Conservation (phyloP, 805 yeast species). For the Candida vaughaniae region DNA sequence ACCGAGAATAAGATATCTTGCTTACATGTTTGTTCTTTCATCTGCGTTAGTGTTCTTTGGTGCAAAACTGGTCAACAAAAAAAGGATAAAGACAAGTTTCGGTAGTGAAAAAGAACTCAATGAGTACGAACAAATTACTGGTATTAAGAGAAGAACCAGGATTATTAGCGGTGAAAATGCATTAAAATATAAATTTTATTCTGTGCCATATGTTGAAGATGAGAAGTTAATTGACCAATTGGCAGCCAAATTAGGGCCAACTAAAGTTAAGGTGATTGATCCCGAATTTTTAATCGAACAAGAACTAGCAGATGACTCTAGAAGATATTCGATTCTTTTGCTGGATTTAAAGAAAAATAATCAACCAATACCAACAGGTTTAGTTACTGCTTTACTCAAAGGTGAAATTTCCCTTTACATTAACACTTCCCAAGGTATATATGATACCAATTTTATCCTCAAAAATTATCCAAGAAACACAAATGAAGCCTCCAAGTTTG, state of each 20-base stretch:
- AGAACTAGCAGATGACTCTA: conserved; percentile 43
- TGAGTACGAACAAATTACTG: conserved; percentile 48
- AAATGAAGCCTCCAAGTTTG: conserved; percentile 70
- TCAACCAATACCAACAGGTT: conserved; percentile 41
- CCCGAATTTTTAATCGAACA: conserved; percentile 47
- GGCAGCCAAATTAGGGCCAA: conserved; percentile 16
- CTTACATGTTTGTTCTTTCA: conserved; percentile 34
- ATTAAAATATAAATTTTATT: conserved; percentile 41
- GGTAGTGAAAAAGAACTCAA: conserved; percentile 47
- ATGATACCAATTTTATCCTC: conserved; percentile 49
- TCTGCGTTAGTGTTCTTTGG: conserved; percentile 31
- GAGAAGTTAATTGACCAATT: conserved; percentile 19
- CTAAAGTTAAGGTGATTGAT: conserved; percentile 44
- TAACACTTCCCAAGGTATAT: conserved; percentile 37
- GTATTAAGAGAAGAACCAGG: conserved; percentile 50
- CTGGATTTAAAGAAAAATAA: conserved; percentile 36
- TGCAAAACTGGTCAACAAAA: conserved; percentile 27
- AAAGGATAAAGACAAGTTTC: conserved; percentile 36
- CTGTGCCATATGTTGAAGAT: conserved; percentile 32
- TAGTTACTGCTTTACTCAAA: conserved; percentile 50
- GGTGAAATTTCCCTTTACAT: conserved; percentile 32
- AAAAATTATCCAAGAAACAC: conserved; percentile 60
- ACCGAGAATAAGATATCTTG: conserved; percentile 37
- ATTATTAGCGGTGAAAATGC: conserved; percentile 37
- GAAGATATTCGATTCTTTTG: conserved; percentile 53